A percentile compares a stretch with the other conserved stretches of the same genome.
phyloP scores from a whole-genome alignment of 306 rosid species.

The Begonia loranthoides region DNA sequence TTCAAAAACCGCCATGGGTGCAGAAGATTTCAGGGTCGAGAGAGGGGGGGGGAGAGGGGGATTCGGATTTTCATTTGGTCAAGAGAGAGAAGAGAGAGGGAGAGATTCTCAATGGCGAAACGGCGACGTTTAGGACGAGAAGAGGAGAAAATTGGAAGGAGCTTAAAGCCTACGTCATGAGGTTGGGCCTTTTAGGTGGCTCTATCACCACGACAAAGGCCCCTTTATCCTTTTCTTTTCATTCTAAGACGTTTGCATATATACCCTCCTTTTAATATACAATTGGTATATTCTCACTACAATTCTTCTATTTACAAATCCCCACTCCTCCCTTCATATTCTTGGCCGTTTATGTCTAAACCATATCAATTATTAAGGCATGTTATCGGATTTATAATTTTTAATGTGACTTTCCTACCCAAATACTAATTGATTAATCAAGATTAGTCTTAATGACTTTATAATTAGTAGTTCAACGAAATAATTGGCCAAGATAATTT shows the following conservation, averaged over 20 bases:
- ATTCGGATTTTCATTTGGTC: not conserved
- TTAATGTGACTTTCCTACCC: too few species aligned
- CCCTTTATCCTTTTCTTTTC: constrained; percentile 13
- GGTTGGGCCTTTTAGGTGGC: constrained; percentile 19
- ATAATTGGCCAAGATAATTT: too few species aligned
- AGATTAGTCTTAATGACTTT: too few species aligned
- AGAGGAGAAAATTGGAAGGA: constrained; percentile 24
- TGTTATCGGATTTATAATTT: too few species aligned
- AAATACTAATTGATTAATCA: too few species aligned
- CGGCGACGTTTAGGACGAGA: constrained; percentile 18
- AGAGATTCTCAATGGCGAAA: constrained; percentile 24
- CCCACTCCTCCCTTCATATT: too few species aligned
- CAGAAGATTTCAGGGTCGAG: not conserved
- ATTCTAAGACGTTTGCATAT: constrained; percentile 4
- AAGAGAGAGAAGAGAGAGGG: constrained; percentile 10
- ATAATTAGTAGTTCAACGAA: too few species aligned
- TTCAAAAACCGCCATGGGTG: too few species aligned
- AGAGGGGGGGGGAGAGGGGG: not conserved
- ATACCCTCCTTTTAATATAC: constrained; percentile 1
- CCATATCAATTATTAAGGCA: too few species aligned
- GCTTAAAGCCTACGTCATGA: constrained; percentile 39
- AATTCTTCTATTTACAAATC: too few species aligned
- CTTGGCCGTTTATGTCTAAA: too few species aligned
- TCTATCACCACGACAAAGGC: constrained; percentile 38
- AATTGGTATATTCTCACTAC: too few species aligned